Base-by-base conservation (phyloP, 371 early-diverging fungal species). In the Haplosporangium sp. region DNA sequence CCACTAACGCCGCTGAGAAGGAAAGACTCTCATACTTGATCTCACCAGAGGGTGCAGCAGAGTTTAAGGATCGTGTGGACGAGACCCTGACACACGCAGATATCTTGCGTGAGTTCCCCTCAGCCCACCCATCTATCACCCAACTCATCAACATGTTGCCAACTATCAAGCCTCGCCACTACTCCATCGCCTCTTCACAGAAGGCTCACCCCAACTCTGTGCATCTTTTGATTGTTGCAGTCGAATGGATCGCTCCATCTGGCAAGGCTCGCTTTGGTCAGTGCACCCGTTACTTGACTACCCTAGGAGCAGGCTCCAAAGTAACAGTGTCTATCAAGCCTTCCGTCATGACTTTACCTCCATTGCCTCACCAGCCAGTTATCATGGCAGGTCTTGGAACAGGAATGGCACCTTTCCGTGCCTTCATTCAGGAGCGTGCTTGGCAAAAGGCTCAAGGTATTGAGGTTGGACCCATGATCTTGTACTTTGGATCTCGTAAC, bases 321-420 rank as follows among this genome's bases (percentile, higher is more conserved):
- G 89, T 97, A 52, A 92, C 93, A 27, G 97, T 97, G 9, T 90
- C 94, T 39, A 92, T 97, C 88, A 97, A 96, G 88, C 96, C 96
- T 37, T 95, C 96, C 1, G 96, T 96, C 38, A 97, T 97, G 97
- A 96, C 94, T 84, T 85, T 97, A 65, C 97, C 97, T 59, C 91
- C 92, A 48, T 85, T 89, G 47, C 93, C 93, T 71, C 82, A 84
- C 59, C 93, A 93, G 72, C 98, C 98, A 59, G 94, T 97, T 35
- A 92, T 97, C 81, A 97, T 97, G 96, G 94, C 97, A 58, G 98
- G 98, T 76, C 90, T 97, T 45, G 97, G 97, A 77, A 97, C 98
- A 7, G 98, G 98, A 74, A 96, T 97, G 96, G 98, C 98, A 19
- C 98, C 98, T 44, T 97, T 97, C 94, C 93, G 96, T 69, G 97